Base-by-base conservation (phyloP, 2,329 filamentous ascomycete genomes). In the Madurella mycetomatis region DNA sequence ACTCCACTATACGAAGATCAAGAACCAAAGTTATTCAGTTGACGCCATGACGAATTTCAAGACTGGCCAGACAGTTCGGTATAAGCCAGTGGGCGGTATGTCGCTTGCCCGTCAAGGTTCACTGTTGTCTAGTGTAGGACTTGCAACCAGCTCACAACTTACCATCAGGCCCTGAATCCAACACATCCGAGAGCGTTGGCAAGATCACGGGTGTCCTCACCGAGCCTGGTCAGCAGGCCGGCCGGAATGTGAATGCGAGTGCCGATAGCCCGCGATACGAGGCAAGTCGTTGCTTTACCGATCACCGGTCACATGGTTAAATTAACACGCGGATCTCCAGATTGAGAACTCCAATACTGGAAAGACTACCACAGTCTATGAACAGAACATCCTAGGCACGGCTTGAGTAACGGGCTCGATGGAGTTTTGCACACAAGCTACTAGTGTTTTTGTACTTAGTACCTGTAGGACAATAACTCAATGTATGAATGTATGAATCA, bases 1-100 rank as follows among this genome's bases (percentile, higher is more conserved):
- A 25, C 25, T 7, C 4, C 25, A 25, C 25, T 7, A 25, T 25
- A 25, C 25, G 7, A 25, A 25, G 25, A 25, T 7, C 25, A 25
- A 25, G 25, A 3, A 25, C 25, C 7, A 7, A 25, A 7, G 5
- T 34, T 13, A 9, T 46, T 12, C 13, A 39, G 37, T 15, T 30
- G 32, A 30, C 19, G n/a, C 7, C 15, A 53, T 53, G 51, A 8
- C 40, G 13, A 9, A 31, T n/a, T 73, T 62, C 59, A 60, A 60
- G 12, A 53, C 65, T 45, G 71, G 71, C 52, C 61, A 72, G 42
- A 64, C 62, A 17, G 71, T 74, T 47, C 66, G 63, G 46, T 74
- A 74, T 60, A 73, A 71, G 59, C 72, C 72, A 19, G 70, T 74
- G 17, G 71, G 72, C 41, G 72, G 72, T 73, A 63, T 54, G 62